phyloP scores from a whole-genome alignment of 768 basidiomycete genomes.

The Lactifluus subvellereus region DNA sequence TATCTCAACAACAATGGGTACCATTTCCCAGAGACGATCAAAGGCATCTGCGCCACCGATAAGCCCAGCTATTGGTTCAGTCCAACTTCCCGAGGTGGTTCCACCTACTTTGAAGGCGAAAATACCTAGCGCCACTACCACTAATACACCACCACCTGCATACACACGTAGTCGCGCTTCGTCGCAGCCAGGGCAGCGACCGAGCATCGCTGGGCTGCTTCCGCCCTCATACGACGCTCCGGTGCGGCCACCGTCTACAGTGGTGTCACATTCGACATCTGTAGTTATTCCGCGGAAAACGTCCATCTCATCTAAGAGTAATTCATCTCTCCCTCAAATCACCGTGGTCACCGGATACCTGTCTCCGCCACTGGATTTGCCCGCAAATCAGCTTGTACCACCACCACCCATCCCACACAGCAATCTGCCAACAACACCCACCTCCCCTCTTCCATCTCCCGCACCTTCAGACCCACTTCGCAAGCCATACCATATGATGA shows the following conservation, averaged over 20 bases:
- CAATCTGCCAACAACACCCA: conserved; percentile 66
- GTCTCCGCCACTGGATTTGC: conserved; percentile 34
- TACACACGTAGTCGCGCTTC: conserved; percentile 54
- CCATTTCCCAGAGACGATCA: conserved; percentile 60
- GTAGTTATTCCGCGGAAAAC: conserved; percentile 45
- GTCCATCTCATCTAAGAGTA: conserved; percentile 51
- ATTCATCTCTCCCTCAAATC: conserved; percentile 44
- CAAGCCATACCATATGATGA: conserved; percentile 91
- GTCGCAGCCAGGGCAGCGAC: conserved; percentile 72
- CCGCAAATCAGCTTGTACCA: conserved; percentile 35
- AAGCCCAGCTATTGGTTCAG: conserved; percentile 13
- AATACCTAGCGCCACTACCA: conserved; percentile 27
- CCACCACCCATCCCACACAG: conserved; percentile 45
- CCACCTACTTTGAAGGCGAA: conserved; percentile 35
- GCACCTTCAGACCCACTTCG: conserved; percentile 68
- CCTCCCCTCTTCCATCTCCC: conserved; percentile 68
- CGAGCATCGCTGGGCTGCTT: conserved; percentile 41
- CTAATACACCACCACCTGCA: background rate
- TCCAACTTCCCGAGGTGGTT: conserved; percentile 11
- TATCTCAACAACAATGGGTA: conserved; percentile 52
- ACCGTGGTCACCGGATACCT: conserved; percentile 48
- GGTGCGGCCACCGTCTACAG: conserved; percentile 44
- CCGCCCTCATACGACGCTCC: conserved; percentile 46
- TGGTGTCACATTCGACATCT: conserved; percentile 35
- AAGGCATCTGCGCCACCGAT: conserved; percentile 60